These are phyloP conservation scores for Melanopsichium pennsylvanicum DNA, from an alignment of 1,284 basidiomycete species.

Conservation along the genomic window DNA sequence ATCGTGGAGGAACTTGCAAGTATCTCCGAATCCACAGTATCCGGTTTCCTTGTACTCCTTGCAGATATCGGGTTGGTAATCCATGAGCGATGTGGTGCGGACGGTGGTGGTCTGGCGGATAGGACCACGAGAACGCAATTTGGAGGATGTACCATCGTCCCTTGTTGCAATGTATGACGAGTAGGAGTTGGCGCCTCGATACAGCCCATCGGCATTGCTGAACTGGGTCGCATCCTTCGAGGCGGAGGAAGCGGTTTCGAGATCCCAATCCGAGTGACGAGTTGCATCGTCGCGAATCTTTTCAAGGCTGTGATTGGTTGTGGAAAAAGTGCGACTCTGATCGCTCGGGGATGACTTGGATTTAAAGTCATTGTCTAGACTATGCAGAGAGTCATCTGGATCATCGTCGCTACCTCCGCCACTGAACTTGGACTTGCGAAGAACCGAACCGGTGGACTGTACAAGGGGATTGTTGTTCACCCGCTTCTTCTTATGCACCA, in stretches of 20 bases:
- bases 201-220: slow-evolving; percentile 79
- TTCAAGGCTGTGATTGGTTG: slow-evolving; percentile 8
- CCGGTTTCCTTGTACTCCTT: slow-evolving; percentile 99
- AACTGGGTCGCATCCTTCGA: background rate
- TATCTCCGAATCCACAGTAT: slow-evolving; percentile 98
- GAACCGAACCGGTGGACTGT: slow-evolving; percentile 22
- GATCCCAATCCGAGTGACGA: slow-evolving; percentile 67
- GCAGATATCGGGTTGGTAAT: slow-evolving; percentile 99
- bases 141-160: slow-evolving; percentile 77
- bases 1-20: slow-evolving; percentile 78
- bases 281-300: slow-evolving; percentile 67
- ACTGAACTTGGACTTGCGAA: slow-evolving; percentile 13
- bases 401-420: slow-evolving; percentile 12
- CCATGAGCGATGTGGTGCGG: slow-evolving; percentile 89
- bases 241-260: slow-evolving; percentile 52
- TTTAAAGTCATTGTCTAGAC: background rate
- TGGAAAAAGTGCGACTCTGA: no score
- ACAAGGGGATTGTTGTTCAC: slow-evolving; percentile 25
- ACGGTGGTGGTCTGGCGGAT: slow-evolving; percentile 74
- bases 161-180: slow-evolving; percentile 76
- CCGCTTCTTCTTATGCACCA: slow-evolving; percentile 38
- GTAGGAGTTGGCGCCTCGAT: slow-evolving; percentile 84
- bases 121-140: slow-evolving; percentile 75
- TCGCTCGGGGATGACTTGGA: background rate
- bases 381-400: slow-evolving; percentile 5